Base-by-base conservation (phyloP, 2,329 filamentous ascomycete species). In the Colletotrichum sp. region DNA sequence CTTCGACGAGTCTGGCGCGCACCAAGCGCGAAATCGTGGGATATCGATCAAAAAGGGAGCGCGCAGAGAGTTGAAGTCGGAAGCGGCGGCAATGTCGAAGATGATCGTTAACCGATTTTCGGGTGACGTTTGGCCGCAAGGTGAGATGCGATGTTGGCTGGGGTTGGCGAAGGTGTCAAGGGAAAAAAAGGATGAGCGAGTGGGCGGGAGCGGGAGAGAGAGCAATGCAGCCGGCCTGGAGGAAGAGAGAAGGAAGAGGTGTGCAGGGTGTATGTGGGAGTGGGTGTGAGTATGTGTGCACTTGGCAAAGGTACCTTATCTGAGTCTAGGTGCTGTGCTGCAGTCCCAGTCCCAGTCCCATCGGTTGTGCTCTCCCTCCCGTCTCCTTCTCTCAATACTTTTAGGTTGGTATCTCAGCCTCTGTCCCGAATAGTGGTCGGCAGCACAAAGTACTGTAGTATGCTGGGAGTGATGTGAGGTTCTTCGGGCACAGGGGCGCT, bases 81-180 rank as follows among this genome's bases (percentile, higher is more conserved):
- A 21, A 15, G 10, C 21, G 21, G 48, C 28, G 36, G 48, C 16
- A 34, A 26, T 28, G 43, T 28, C 24, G 70, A 32, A 60, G 26
- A 34, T 36, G 64, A 48, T 52, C 57, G 55, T 59, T 55, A 21
- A 43, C 66, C 34, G 68, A 80, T 79, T 61, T 79, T 80, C 67
- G 79, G 78, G 68, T 79, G 79, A 67, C 79, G 78, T 77, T 84
- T 81, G 74, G 84, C 80, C 84, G 86, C 85, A 79, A 60, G 80
- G 78, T 85, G 79, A 61, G 80, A 78, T 73, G 60, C 18, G 70
- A 65, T 71, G 65, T 28, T 64, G 77, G 59, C 64, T 65, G 66
- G 63, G 30, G 55, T 43, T 30, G 43, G 57, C 48, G 59, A 69
- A 30, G 36, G 15, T 32, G 67, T 30, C 30, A 63, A 63, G 73